phyloP scores from a whole-genome alignment of 176 grass and related monocot species.

The Saccharum spontaneum region DNA sequence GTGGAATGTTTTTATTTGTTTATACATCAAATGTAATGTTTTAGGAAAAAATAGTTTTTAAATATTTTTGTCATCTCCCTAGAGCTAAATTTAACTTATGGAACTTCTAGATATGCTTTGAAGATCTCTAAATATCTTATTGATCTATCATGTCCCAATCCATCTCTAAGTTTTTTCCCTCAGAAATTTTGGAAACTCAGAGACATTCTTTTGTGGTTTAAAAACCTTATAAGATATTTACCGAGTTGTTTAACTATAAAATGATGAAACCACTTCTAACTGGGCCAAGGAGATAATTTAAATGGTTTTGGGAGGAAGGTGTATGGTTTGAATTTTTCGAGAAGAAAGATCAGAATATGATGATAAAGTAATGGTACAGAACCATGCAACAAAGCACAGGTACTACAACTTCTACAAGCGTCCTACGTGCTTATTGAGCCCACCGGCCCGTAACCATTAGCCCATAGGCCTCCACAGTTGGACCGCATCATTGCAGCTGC shows the following conservation, averaged over 20 bases:
- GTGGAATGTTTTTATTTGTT: too few species aligned
- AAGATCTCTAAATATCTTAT: too few species aligned
- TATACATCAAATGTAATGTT: too few species aligned
- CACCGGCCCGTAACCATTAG: neutral
- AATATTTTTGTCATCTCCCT: too few species aligned
- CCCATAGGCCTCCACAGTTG: neutral
- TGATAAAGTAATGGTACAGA: neutral
- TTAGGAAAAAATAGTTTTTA: too few species aligned
- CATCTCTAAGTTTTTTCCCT: too few species aligned
- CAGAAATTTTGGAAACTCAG: too few species aligned
- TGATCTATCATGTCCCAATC: too few species aligned
- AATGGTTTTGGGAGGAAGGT: neutral
- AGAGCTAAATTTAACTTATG: too few species aligned
- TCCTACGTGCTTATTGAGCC: neutral
- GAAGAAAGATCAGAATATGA: too few species aligned
- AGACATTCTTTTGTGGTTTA: neutral
- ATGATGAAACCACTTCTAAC: neutral
- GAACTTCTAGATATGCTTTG: too few species aligned
- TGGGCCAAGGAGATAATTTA: neutral
- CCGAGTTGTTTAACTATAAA: too few species aligned
- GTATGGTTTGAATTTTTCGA: neutral
- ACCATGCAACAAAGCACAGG: neutral
- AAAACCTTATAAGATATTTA: neutral
- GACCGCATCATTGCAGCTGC: neutral
- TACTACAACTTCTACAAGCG: neutral